Conservation (phyloP, 257 asterid genomes). For the Fraxinus americana region DNA sequence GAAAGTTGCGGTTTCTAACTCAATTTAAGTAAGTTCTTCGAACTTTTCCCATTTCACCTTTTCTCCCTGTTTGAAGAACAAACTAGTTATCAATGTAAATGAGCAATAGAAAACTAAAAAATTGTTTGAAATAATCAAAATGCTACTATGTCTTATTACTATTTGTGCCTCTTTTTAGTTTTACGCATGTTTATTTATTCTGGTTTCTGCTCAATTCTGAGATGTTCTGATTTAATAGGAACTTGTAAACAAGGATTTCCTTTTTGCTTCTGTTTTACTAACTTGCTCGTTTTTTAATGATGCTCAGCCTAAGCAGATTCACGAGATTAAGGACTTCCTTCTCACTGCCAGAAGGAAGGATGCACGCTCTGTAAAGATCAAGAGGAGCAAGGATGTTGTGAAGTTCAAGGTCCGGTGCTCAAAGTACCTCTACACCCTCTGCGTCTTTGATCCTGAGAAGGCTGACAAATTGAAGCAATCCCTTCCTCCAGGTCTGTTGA, state of each 20-base stretch:
- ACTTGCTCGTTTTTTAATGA: background rate
- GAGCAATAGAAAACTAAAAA: background rate
- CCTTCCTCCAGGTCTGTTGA: background rate
- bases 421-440: background rate
- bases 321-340: conserved; percentile 10
- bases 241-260: background rate
- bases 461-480: conserved; percentile 5
- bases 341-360: conserved; percentile 10
- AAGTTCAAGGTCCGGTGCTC: conserved; percentile 11
- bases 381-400: conserved; percentile 11
- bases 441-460: background rate
- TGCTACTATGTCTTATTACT: background rate
- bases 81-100: background rate
- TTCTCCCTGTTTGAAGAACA: background rate
- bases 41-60: background rate
- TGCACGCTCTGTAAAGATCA: conserved; percentile 3
- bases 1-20: background rate
- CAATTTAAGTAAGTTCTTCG: background rate
- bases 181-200: background rate
- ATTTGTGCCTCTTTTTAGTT: background rate
- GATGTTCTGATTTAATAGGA: background rate
- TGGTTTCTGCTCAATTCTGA: background rate
- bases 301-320: background rate
- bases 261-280: background rate
- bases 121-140: background rate